phyloP scores from a whole-genome alignment of 2,329 filamentous ascomycete genomes.

The Pseudogymnoascus sp. region DNA sequence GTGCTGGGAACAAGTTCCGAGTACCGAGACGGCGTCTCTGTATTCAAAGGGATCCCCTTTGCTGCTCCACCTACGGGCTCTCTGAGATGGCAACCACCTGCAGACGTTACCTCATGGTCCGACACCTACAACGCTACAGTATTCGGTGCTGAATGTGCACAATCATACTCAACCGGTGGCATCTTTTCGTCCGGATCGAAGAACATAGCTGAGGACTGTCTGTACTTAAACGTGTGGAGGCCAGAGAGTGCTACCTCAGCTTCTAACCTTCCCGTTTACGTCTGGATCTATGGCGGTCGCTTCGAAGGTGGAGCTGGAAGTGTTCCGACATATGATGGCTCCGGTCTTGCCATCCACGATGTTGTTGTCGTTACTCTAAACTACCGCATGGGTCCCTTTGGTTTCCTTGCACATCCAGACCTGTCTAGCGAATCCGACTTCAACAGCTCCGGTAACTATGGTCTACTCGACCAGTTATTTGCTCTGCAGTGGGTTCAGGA shows the following conservation, averaged over 20 bases:
- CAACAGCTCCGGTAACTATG: constrained; percentile 53
- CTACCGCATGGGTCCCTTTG: constrained; percentile 33
- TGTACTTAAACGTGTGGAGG: constrained; percentile 30
- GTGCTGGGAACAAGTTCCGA: constrained; percentile 21
- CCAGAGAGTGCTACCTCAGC: constrained; percentile 16
- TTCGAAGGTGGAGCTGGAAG: constrained; percentile 33
- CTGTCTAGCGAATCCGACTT: constrained; percentile 39
- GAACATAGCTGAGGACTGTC: constrained; percentile 32
- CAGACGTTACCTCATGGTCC: constrained; percentile 13
- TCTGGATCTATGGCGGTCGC: constrained; percentile 38
- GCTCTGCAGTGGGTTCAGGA: constrained; percentile 54
- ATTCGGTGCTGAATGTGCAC: constrained; percentile 23
- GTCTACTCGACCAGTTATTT: constrained; percentile 55
- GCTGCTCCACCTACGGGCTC: constrained; percentile 17
- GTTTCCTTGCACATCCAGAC: constrained; percentile 27
- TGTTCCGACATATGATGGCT: constrained; percentile 34
- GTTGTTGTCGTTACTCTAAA: constrained; percentile 38
- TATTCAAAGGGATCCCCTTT: constrained; percentile 25
- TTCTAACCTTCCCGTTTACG: constrained; percentile 32
- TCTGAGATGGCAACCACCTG: constrained; percentile 17
- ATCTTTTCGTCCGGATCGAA: constrained; percentile 15
- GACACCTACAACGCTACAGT: constrained; percentile 14
- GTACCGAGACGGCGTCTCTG: constrained; percentile 19
- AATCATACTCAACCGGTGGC: constrained; percentile 17
- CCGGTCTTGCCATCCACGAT: constrained; percentile 36